These are phyloP conservation scores for Debaryomyces maramus DNA, from an alignment of 805 yeast genomes.

Conservation along the genomic window DNA sequence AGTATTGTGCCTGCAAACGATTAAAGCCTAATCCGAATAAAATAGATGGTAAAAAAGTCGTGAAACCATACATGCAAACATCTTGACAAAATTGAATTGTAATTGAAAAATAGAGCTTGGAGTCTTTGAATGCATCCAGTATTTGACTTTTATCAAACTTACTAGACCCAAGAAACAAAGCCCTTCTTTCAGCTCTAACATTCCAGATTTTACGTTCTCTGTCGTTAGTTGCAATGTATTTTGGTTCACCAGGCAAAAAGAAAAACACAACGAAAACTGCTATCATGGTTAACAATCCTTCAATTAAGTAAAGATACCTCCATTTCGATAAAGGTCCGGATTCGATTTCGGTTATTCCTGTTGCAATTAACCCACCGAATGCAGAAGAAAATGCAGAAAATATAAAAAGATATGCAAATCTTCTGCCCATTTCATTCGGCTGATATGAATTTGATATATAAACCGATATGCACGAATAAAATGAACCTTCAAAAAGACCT, in stretches of 20 bases:
- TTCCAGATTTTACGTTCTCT: conserved; percentile 32
- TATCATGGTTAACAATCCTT: conserved; percentile 43
- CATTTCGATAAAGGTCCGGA: conserved; percentile 41
- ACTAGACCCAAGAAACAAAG: conserved; percentile 32
- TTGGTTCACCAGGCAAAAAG: conserved; percentile 41
- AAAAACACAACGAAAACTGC: conserved; percentile 34
- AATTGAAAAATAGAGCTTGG: conserved; percentile 29
- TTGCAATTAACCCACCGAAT: conserved; percentile 55
- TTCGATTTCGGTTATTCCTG: conserved; percentile 37
- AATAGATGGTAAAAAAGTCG: conserved; percentile 42
- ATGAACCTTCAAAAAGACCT: conserved; percentile 54
- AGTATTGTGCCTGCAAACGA: conserved; percentile 33
- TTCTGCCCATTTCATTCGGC: conserved; percentile 15
- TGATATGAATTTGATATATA: conserved; percentile 19
- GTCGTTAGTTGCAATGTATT: conserved; percentile 39
- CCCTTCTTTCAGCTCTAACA: conserved; percentile 34
- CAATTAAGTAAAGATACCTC: conserved; percentile 53
- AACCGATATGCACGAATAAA: conserved; percentile 50
- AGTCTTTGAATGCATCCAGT: conserved; percentile 33
- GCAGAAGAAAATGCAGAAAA: conserved; percentile 57
- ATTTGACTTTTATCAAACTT: conserved; percentile 31
- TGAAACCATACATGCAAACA: conserved; percentile 41
- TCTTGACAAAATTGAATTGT: conserved; percentile 48
- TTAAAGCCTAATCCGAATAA: conserved; percentile 32
- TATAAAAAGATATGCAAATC: conserved; percentile 41